Conservation (phyloP, 306 rosid species). For the Quercus robur region DNA sequence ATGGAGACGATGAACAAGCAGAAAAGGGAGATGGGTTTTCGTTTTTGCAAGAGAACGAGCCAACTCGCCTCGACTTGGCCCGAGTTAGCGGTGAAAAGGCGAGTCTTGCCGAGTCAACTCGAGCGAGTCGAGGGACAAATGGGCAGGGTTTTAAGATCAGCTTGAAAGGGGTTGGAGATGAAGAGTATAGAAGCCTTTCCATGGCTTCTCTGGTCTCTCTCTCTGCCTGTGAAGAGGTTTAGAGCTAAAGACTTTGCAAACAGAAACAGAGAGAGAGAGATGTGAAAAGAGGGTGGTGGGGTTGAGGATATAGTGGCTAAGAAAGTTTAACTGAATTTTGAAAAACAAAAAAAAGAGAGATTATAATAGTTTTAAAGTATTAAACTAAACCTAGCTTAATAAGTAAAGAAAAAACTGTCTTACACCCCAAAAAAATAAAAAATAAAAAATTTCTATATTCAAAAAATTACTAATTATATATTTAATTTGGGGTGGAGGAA, state of each 20-base stretch:
- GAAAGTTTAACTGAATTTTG: conserved; percentile 17
- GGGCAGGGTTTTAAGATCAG: conserved; percentile 22
- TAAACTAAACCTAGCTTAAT: neutral
- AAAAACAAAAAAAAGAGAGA: neutral
- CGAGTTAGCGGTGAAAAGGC: conserved; percentile 24
- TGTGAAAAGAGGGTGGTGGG: neutral
- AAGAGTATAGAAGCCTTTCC: conserved; percentile 85
- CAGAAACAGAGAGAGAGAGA: neutral
- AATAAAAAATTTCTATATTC: neutral
- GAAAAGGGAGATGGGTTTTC: conserved; percentile 37
- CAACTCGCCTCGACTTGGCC: conserved; percentile 19
- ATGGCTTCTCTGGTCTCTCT: conserved; percentile 42
- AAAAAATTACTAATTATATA: too few relatives aligned
- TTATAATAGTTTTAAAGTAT: neutral
- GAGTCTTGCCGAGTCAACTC: conserved; percentile 37
- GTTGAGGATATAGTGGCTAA: conserved; percentile 37
- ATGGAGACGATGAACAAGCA: conserved; percentile 20
- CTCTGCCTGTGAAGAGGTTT: conserved; percentile 14
- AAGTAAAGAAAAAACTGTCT: neutral
- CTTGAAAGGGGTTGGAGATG: conserved; percentile 47
- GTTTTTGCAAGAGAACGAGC: conserved; percentile 34
- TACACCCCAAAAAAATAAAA: neutral
- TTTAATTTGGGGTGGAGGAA: neutral
- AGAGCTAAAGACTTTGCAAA: conserved; percentile 16
- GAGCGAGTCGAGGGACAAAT: conserved; percentile 27